These are phyloP conservation scores for Spathaspora hagerdaliae DNA, from an alignment of 805 yeast genomes.

Conservation along the genomic window DNA sequence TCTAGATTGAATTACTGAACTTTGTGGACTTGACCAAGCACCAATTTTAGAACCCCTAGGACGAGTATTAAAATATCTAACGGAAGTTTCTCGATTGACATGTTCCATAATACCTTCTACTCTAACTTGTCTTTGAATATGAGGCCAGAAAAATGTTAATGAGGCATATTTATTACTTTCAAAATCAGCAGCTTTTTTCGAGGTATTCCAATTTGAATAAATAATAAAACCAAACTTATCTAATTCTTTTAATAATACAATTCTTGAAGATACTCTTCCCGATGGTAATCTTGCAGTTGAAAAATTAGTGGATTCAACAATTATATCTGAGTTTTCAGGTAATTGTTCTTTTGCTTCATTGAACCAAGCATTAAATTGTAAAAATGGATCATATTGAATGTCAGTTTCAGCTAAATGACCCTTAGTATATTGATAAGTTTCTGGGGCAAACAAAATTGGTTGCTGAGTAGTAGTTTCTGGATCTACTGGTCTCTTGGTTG, in stretches of 20 bases:
- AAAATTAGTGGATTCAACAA: constrained; percentile 85
- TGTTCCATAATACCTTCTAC: constrained; percentile 82
- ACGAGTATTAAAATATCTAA: constrained; percentile 71
- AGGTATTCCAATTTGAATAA: constrained; percentile 87
- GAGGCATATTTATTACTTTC: constrained; percentile 74
- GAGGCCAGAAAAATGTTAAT: constrained; percentile 88
- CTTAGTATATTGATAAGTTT: constrained; percentile 82
- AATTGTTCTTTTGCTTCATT: constrained; percentile 29
- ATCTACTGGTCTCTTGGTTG: constrained; percentile 1
- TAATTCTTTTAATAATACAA: constrained; percentile 84
- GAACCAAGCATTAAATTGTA: constrained; percentile 84
- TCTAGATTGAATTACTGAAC: constrained; percentile 53
- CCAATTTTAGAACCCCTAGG: constrained; percentile 94
- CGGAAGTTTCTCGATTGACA: constrained; percentile 68
- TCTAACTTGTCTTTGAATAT: constrained; percentile 86
- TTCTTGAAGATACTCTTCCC: constrained; percentile 85
- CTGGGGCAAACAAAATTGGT: constrained; percentile 66
- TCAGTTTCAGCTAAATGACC: constrained; percentile 53
- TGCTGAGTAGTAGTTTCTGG: constrained; percentile 13
- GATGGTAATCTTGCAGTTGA: constrained; percentile 85
- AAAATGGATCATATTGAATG: constrained; percentile 57
- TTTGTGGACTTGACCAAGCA: constrained; percentile 96
- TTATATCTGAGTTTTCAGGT: constrained; percentile 40
- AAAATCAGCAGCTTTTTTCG: constrained; percentile 76
- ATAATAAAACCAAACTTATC: constrained; percentile 81